Percentiles rank a stretch among this genome's conserved stretches.
Evolutionary conservation across 129 eudicot species (phyloP).

Genomic region (Smallanthus sonchifolius): DNA sequence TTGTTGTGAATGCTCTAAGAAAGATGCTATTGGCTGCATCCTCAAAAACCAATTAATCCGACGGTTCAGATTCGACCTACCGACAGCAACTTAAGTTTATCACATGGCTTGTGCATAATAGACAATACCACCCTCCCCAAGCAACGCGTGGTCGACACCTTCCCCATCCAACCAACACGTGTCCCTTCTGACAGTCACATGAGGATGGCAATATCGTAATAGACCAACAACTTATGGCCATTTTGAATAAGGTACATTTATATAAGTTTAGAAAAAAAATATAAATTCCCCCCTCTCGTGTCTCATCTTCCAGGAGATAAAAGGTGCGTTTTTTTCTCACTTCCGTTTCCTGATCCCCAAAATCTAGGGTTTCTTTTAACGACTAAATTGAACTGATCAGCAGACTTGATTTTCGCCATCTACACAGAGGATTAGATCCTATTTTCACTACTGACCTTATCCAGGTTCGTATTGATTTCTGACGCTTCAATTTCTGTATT

Average conservation of each 20-base stretch:
- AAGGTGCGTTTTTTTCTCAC: conserved; percentile 34
- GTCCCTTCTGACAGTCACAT: not conserved
- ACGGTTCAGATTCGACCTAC: conserved; percentile 30
- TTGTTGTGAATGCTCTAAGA: too few relatives aligned
- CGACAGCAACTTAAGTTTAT: conserved; percentile 29
- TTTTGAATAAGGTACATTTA: not conserved
- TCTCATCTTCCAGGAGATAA: conserved; percentile 39
- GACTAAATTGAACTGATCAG: conserved; percentile 13
- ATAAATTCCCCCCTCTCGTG: conserved; percentile 12
- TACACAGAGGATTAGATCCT: conserved; percentile 3
- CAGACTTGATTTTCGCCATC: conserved; percentile 1
- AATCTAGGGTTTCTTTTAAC: conserved; percentile 41
- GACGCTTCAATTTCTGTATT: not conserved
- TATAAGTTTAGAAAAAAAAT: conserved; percentile 27
- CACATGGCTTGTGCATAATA: not conserved
- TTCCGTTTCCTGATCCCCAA: conserved; percentile 29
- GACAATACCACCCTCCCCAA: not conserved
- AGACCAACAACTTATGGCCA: not conserved
- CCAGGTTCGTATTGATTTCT: conserved; percentile 21
- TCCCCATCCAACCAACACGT: not conserved
- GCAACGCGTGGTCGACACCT: not conserved
- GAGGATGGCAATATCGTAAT: conserved; percentile 27
- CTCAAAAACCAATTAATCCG: not conserved
- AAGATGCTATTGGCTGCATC: not conserved
- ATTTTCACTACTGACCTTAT: conserved; percentile 15